Conservation (phyloP, 768 basidiomycete genomes). For the Ramaria sp. region DNA sequence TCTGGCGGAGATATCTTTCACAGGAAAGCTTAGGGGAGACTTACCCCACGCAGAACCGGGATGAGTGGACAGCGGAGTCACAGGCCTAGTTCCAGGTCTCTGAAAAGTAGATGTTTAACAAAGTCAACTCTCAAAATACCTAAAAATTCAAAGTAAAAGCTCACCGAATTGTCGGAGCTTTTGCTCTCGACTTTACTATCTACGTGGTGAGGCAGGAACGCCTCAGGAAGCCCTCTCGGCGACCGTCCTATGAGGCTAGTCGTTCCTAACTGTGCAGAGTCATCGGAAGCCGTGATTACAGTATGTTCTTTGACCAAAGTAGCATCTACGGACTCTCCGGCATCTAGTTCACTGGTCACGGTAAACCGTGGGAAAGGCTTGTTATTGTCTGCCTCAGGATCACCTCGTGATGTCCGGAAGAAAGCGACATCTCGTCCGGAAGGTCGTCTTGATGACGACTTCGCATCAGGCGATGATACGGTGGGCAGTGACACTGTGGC, state of each 20-base stretch:
- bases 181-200: slow-evolving; percentile 36
- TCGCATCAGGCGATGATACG: neutral
- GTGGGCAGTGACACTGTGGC: slow-evolving; percentile 8
- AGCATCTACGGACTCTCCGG: neutral
- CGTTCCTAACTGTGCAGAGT: neutral
- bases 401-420: slow-evolving; percentile 14
- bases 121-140: slow-evolving; percentile 1
- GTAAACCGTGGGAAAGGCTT: slow-evolving; percentile 59
- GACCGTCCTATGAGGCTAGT: neutral
- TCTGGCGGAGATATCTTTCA: slow-evolving; percentile 61
- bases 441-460: neutral
- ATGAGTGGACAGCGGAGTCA: slow-evolving; percentile 8
- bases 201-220: slow-evolving; percentile 20
- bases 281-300: neutral
- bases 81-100: slow-evolving; percentile 30
- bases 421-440: slow-evolving; percentile 1
- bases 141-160: slow-evolving; percentile 14
- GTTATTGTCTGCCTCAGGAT: slow-evolving; percentile 8
- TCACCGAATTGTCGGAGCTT: slow-evolving; percentile 44
- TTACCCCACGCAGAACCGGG: slow-evolving; percentile 16
- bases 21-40: slow-evolving; percentile 39
- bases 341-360: slow-evolving; percentile 67
- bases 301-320: neutral
- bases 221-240: neutral
- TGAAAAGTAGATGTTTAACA: slow-evolving; percentile 36